phyloP scores from a whole-genome alignment of 495 filamentous ascomycete genomes.

The Hyaloscypha bicolor region DNA sequence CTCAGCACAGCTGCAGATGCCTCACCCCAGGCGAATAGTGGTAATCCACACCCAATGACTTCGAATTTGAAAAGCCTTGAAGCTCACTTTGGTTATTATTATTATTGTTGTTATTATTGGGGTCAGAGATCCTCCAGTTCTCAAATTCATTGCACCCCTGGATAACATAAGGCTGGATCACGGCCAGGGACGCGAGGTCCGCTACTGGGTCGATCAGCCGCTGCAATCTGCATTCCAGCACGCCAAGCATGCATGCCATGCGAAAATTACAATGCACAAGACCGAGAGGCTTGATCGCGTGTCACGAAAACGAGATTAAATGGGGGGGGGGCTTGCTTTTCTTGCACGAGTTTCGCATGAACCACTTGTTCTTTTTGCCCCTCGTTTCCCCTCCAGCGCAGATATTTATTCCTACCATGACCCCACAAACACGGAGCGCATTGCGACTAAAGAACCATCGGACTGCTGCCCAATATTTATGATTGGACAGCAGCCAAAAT shows the following conservation, averaged over 20 bases:
- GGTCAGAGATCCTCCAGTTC: too few species aligned
- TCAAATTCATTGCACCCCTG: neutral
- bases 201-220: neutral
- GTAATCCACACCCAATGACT: too few species aligned
- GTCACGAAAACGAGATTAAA: neutral
- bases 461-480: slow-evolving; percentile 21
- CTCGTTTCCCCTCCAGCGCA: neutral
- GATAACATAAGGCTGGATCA: neutral
- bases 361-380: neutral
- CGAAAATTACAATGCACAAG: neutral
- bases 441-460: slow-evolving; percentile 15
- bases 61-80: too few species aligned
- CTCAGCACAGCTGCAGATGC: too few species aligned
- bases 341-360: neutral
- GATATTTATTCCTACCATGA: slow-evolving; percentile 11
- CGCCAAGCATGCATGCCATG: neutral
- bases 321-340: neutral
- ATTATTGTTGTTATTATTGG: too few species aligned
- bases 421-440: neutral
- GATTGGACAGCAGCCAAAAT: slow-evolving; percentile 12
- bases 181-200: neutral
- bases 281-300: neutral
- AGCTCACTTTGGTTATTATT: too few species aligned
- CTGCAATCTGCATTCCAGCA: neutral
- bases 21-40: too few species aligned